Evolutionary conservation across 2,329 filamentous ascomycete genomes (phyloP), one percentile per base, ranked within the genome.

Genomic region (Aspergillus caelatus): DNA sequence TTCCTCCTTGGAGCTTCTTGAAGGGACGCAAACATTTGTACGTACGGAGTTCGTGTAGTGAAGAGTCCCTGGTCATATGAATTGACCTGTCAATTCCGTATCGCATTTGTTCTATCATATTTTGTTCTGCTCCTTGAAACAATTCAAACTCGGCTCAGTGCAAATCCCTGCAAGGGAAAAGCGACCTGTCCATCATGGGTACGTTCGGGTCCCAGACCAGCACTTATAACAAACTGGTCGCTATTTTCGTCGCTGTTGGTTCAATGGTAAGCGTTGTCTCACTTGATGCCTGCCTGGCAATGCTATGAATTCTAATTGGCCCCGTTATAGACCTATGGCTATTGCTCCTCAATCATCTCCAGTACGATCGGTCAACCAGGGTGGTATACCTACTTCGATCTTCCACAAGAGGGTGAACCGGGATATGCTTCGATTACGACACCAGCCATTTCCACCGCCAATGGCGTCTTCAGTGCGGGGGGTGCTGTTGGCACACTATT

Each of bases 331-430:
- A 84, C 83, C 2, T 85, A 84, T 65, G 83, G 83, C 26, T 85
- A 84, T 66, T 81, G 78, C 58, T 77, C 83, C 10, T 83, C 82
- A 1, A 79, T 85, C 43, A 85, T 85, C 43, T 76, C 79, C 45
- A 83, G 81, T 61, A 85, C 83, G 19, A 84, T 85, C 58, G 83
- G 83, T 10, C 82, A 85, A 60, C 81, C 83, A 4, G 82, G 82
- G 65, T 85, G 82, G 81, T 85, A 83, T 67, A 64, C 70, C 21
- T 84, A 80, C 71, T 85, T 85, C 68, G 67, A 81, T 50, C 77
- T 85, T 11, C 82, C 83, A 0, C 64, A 63, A 12, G 71, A 78
- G 36, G 80, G 79, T 14, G 75, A 83, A 60, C 72, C 74, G 0
- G 83, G 82, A 57, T 84, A 84, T 64, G 77, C 70, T n/a, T 75